These are phyloP conservation scores for Exophiala sideris DNA, from an alignment of 2,329 filamentous ascomycete species.

Conservation along the genomic window DNA sequence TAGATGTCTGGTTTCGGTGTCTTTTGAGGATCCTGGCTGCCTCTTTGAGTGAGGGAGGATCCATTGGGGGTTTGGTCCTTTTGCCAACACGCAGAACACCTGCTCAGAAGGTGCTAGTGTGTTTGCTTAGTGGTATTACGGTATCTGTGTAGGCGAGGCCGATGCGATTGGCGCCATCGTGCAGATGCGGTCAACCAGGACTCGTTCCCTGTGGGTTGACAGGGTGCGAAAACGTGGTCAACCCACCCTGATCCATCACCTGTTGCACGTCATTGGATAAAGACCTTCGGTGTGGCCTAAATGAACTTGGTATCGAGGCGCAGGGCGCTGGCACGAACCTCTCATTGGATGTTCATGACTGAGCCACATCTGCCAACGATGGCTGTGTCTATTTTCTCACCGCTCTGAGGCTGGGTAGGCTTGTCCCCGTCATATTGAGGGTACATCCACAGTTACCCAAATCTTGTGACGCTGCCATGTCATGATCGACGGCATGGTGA, in stretches of 20 bases:
- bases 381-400: conserved; percentile 17
- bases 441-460: conserved; percentile 1
- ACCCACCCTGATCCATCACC: not conserved
- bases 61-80: conserved; percentile 7
- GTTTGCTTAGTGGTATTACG: conserved; percentile 5
- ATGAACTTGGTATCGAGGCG: conserved; percentile 9
- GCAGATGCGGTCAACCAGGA: conserved; percentile 22
- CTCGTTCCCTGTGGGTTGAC: not conserved
- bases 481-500: conserved; percentile 5
- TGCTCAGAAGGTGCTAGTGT: not conserved
- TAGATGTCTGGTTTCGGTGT: not conserved
- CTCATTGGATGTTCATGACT: conserved; percentile 8
- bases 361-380: conserved; percentile 13
- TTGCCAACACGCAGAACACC: conserved; percentile 4
- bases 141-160: conserved; percentile 19
- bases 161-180: conserved; percentile 26
- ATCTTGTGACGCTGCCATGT: conserved; percentile 6
- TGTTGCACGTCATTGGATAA: conserved; percentile 4
- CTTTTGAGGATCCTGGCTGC: not conserved
- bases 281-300: conserved; percentile 12
- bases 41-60: conserved; percentile 9
- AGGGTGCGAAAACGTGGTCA: conserved; percentile 19
- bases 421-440: conserved; percentile 5
- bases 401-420: conserved; percentile 2
- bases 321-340: conserved; percentile 4